phyloP scores from a whole-genome alignment of 1,284 basidiomycete species.

The Coniferiporia sulphurascens region DNA sequence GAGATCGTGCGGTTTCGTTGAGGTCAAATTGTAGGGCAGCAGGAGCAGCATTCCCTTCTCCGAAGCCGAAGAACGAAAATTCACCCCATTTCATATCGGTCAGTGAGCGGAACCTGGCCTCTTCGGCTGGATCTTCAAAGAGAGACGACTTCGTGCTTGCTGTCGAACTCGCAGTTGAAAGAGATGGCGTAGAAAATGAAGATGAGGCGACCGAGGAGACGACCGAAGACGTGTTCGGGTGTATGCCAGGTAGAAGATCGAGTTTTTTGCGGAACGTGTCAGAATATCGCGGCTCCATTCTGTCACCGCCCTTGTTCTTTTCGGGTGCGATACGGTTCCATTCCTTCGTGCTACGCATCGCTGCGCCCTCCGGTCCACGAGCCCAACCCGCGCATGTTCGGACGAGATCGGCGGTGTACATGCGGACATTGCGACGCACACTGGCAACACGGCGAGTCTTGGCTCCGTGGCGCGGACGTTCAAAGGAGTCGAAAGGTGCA shows the following conservation, averaged over 20 bases:
- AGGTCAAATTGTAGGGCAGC: conserved; percentile 83
- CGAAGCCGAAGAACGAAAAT: conserved; percentile 80
- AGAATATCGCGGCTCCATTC: conserved; percentile 51
- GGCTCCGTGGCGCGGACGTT: conserved; percentile 61
- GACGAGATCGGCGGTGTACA: conserved; percentile 79
- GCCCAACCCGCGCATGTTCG: conserved; percentile 71
- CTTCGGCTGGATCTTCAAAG: conserved; percentile 36
- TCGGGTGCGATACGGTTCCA: conserved; percentile 65
- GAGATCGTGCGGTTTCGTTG: conserved; percentile 81
- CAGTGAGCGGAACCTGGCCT: conserved; percentile 71
- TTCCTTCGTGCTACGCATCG: conserved; percentile 42
- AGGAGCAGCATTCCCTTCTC: conserved; percentile 44
- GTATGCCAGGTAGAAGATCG: conserved; percentile 53
- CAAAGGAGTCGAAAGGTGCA: conserved; percentile 28
- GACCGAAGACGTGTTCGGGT: conserved; percentile 42
- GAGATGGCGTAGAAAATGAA: conserved; percentile 25
- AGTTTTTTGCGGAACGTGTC: conserved; percentile 70
- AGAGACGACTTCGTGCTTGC: conserved; percentile 29
- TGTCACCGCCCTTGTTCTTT: conserved; percentile 32
- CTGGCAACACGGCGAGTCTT: conserved; percentile 67
- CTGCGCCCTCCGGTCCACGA: conserved; percentile 28
- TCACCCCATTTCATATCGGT: conserved; percentile 86
- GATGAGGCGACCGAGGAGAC: conserved; percentile 7
- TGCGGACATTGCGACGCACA: conserved; percentile 72
- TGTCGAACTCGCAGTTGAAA: conserved; percentile 25